Conservation (phyloP, 768 basidiomycete genomes). For the Xerocomus potaroensis region DNA sequence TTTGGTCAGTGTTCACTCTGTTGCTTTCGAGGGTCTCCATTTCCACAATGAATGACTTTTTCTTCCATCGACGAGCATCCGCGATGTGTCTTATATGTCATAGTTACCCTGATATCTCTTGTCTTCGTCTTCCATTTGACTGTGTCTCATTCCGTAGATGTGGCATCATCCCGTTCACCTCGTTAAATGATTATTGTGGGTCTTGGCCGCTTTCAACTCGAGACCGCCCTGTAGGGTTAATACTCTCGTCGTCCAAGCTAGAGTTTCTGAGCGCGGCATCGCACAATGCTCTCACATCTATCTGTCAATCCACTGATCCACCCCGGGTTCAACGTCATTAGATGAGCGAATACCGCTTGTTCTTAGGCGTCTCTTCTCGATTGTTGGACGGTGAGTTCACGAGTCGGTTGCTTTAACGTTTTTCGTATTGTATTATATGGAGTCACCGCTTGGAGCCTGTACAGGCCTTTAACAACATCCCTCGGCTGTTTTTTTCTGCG, state of each 20-base stretch:
- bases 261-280: conserved; percentile 76
- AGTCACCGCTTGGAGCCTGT: conserved; percentile 79
- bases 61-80: conserved; percentile 45
- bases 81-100: conserved; percentile 69
- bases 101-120: conserved; percentile 84
- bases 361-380: conserved; percentile 1
- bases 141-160: conserved; percentile 3
- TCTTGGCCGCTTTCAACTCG: conserved; percentile 1
- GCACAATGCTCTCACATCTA: conserved; percentile 66
- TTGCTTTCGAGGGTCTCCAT: background rate
- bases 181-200: too few species aligned
- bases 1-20: too few species aligned
- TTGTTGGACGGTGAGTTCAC: conserved; percentile 5
- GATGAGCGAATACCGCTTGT: background rate
- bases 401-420: too few species aligned
- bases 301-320: conserved; percentile 64
- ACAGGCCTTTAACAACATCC: conserved; percentile 59
- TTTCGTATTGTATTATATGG: conserved; percentile 45
- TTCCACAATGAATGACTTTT: conserved; percentile 54
- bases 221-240: conserved; percentile 45
- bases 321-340: background rate
- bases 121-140: background rate
- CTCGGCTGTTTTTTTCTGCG: conserved; percentile 68
- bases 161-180: background rate
- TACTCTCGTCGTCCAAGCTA: conserved; percentile 72